Base-by-base conservation (phyloP, 2,329 filamentous ascomycete species). In the Curvularia sp. region DNA sequence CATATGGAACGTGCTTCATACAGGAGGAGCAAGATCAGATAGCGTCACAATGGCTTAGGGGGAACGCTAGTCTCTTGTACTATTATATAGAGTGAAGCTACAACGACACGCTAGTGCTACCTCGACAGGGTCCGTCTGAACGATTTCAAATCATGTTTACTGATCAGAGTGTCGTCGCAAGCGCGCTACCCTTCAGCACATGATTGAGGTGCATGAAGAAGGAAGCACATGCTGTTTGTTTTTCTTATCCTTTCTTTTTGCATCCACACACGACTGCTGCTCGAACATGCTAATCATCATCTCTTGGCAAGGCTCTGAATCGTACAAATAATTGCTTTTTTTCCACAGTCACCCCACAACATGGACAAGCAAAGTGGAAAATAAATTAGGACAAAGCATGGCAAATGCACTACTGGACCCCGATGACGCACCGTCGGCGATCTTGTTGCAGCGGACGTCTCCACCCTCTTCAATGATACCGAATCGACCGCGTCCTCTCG, bases 381-480 rank as follows among this genome's bases (percentile, higher is more conserved):
- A 9, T 3, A 21, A 6, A 28, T 27, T n/a, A n/a, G 21, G 15
- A 27, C 23, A 12, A 27, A 23, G 15, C 39, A n/a, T 42, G 23
- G 21, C 19, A 25, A 25, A n/a, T 15, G 13, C 39, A 42, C 13
- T 34, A 32, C 30, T 45, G 12, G 23, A 39, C 47, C 7, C 47
- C 47, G 39, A 45, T 55, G 53, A 55, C 53, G 39, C 28, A 55
- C 9, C 28, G 32, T 46, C 52, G 34, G 43, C 34, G 36, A 49
- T 13, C 18, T 32, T 19, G 18, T n/a, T 10, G 21, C 15, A 19
- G 19, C 25, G n/a, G 34, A 5, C 3, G 36, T 49, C 46, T 19
- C 39, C 39, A 39, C 48, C 9, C 30, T 21, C 23, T 49, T 41
- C 10, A 51, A 43, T 39, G 23, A 30, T 32, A 23, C 21, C 48